These are phyloP conservation scores for cucumber (Cucumis sativus) DNA, from an alignment of 306 rosid species.

Conservation along the genomic window DNA sequence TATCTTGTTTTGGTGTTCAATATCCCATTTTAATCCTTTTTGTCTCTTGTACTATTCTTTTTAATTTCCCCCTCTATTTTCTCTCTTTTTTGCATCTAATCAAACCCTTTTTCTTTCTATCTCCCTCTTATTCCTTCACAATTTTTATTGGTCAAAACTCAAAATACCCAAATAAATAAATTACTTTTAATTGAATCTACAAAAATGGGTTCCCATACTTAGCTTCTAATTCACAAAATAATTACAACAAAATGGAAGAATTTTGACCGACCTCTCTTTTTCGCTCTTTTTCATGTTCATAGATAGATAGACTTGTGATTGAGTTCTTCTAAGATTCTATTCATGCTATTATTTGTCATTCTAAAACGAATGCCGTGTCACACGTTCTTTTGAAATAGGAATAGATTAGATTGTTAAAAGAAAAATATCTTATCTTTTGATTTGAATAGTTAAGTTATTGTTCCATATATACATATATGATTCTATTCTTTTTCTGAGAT, in stretches of 20 bases:
- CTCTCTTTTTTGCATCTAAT: not conserved
- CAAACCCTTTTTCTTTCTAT: not conserved
- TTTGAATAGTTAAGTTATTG: not conserved
- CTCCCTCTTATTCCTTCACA: not conserved
- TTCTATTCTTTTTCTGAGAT: too few relatives aligned
- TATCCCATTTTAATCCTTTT: constrained; percentile 25
- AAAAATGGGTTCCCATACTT: not conserved
- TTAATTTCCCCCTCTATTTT: not conserved
- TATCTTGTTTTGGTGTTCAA: constrained; percentile 25
- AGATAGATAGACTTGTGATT: not conserved
- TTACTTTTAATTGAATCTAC: not conserved
- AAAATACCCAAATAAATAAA: not conserved
- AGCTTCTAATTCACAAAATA: constrained; percentile 2
- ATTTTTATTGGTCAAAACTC: not conserved
- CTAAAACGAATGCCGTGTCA: too few relatives aligned
- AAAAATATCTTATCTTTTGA: not conserved
- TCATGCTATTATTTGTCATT: too few relatives aligned
- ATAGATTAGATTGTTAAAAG: not conserved
- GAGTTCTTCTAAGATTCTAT: not conserved
- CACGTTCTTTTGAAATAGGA: not conserved
- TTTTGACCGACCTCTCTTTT: not conserved
- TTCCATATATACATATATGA: too few relatives aligned
- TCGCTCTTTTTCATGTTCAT: not conserved
- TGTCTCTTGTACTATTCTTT: constrained; percentile 23
- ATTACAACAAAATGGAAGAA: not conserved